A percentile compares a stretch with the other conserved stretches of the same genome.
Evolutionary conservation across 495 filamentous ascomycete genomes (phyloP).

Genomic region (Xylaria castorea): DNA sequence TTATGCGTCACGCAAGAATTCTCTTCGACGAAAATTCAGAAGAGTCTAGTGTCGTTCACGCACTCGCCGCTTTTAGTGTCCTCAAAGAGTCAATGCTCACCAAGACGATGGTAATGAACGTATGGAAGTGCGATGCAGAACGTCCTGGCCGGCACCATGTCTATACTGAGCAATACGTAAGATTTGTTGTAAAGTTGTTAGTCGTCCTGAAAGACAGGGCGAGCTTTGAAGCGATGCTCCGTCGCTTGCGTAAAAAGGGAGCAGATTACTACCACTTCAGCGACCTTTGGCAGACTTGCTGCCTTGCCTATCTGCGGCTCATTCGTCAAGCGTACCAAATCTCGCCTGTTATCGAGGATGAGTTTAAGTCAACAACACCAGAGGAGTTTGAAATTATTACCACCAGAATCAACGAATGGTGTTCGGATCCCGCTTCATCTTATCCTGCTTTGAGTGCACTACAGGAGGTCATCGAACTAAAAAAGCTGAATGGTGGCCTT

Average conservation of each 20-base stretch:
- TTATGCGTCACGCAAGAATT: conserved; percentile 76
- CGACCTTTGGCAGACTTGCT: conserved; percentile 84
- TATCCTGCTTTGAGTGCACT: conserved; percentile 71
- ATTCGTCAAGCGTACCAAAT: conserved; percentile 74
- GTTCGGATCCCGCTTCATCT: conserved; percentile 52
- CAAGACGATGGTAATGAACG: conserved; percentile 91
- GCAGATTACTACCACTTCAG: conserved; percentile 85
- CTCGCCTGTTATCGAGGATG: conserved; percentile 71
- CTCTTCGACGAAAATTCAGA: conserved; percentile 61
- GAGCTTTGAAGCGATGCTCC: conserved; percentile 81
- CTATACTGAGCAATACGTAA: conserved; percentile 88
- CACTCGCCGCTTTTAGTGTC: conserved; percentile 72
- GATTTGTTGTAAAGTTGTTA: conserved; percentile 77
- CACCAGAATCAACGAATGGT: conserved; percentile 58
- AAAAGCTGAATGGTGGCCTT: conserved; percentile 82
- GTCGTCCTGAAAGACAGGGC: conserved; percentile 75
- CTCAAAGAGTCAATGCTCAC: conserved; percentile 89
- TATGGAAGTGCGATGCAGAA: conserved; percentile 95
- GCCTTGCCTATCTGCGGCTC: conserved; percentile 74
- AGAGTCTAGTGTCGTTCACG: conserved; percentile 44
- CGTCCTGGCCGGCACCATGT: conserved; percentile 91
- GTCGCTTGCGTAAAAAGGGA: conserved; percentile 80
- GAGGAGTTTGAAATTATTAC: conserved; percentile 77
- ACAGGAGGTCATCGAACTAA: conserved; percentile 86
- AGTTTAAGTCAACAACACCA: conserved; percentile 77